Evolutionary conservation across 257 asterid species (phyloP), one percentile per base, ranked within the genome.

Genomic region (Osmanthus fragrans): DNA sequence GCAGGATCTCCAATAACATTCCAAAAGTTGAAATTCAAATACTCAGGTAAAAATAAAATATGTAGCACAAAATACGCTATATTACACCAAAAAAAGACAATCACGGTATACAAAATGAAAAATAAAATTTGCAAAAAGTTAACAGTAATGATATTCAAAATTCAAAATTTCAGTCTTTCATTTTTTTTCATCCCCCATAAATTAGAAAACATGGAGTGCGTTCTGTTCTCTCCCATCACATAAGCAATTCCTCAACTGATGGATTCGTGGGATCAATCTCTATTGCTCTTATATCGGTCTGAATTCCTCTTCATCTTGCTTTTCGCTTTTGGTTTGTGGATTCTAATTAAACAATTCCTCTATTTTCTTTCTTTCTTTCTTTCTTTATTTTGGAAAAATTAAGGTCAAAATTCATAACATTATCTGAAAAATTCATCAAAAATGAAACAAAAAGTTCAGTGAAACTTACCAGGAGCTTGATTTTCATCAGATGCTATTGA

Each of bases 381-480:
- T 37, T 37, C 7, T 37, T 37, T 37, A 37, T 37, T 37, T 37
- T 37, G 0, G 39, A 0, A 54, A n/a, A 19, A 5, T n/a, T 25
- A 16, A 29, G 47, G 45, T 7, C 5, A 15, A 33, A 63, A 65
- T 58, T 68, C n/a, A 49, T 19, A 30, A 27, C 0, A 16, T n/a
- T 1, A 34, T 18, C 45, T 33, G 15, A n/a, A 54, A 54, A 54
- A 16, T 12, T 66, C 33, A 19, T 37, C 73, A 32, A 30, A 83
- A 69, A 30, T 36, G 25, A 54, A 76, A 73, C 72, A 39, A 10
- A 56, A 47, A 25, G 67, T 63, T 21, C 64, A 77, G 67, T 49
- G 16, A 42, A 71, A 63, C 42, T 45, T 63, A 89, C 92, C 90
- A 51, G 84, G 71, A 81, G 80, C 77, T 79, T 77, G 82, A 66